Conservation (phyloP, 164 flowering plant species). For the grape (Vitis vinifera) region ASM3070453v1 NC_081812.1:18946001-18946500, state of each 20-base stretch:
- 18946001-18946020: conserved; percentile 59
- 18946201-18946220: conserved; percentile 26
- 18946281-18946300: background rate
- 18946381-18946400: conserved; percentile 37
- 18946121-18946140: too few species aligned
- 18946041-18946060: conserved; percentile 39
- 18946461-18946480: conserved; percentile 9
- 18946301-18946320: background rate
- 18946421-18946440: conserved; percentile 10
- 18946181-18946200: conserved; percentile 9
- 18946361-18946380: conserved; percentile 9
- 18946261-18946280: background rate
- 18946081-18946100: too few species aligned
- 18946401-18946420: conserved; percentile 19
- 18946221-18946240: conserved; percentile 23
- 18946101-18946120: too few species aligned
- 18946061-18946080: background rate
- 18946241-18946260: conserved; percentile 23
- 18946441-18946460: conserved; percentile 21
- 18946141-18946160: background rate
- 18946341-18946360: background rate
- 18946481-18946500: too few species aligned
- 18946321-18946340: conserved; percentile 1
- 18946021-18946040: conserved; percentile 43
- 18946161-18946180: conserved; percentile 19